Base-by-base conservation (phyloP, 1,139 yeast species). In the Blastobotrys buckinghamii region DNA sequence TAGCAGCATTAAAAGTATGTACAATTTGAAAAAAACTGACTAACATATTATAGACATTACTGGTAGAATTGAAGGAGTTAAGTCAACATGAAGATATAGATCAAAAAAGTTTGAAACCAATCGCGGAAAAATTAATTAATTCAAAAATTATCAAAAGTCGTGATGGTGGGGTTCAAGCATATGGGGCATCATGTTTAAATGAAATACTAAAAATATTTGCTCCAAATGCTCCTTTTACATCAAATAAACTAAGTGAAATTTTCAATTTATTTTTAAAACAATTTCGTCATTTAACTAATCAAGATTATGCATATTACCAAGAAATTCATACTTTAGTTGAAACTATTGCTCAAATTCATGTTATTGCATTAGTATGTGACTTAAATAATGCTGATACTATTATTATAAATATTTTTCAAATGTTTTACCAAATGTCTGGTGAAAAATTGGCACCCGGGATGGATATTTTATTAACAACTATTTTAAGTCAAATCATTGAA, bases 181-280 rank as follows among this genome's bases (percentile, higher is more conserved):
- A 74, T 52, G 76, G 77, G 2, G 82, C 94, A 16, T 84, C 95
- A 60, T 81, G 94, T 53, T 58, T 89, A 10, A 76, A 90, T 2
- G 96, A 89, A 63, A 71, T 90, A 13, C 67, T 90, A 39, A 74
- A 96, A 52, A 67, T 89, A 10, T 83, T 75, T 62, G 97, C 96
- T 0, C 97, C 97, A 0, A 87, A 89, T 65, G 96, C 97, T 5
- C 97, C 97, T 6, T 89, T 77, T 65, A 79, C 86, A 1, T 80
- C 81, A 33, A 57, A 69, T 1, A 83, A 84, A 55, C 68, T 89
- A 37, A 22, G 26, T 58, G 49, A 50, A 12, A 60, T 67, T 24
- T 66, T 67, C 42, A 55, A 55, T 26, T 56, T 60, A 26, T 79
- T 87, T 59, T 74, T 83, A 55, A 68, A 70, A 33, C 92, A 85